phyloP scores from a whole-genome alignment of 495 filamentous ascomycete genomes.

The Neurospora sp. region DNA sequence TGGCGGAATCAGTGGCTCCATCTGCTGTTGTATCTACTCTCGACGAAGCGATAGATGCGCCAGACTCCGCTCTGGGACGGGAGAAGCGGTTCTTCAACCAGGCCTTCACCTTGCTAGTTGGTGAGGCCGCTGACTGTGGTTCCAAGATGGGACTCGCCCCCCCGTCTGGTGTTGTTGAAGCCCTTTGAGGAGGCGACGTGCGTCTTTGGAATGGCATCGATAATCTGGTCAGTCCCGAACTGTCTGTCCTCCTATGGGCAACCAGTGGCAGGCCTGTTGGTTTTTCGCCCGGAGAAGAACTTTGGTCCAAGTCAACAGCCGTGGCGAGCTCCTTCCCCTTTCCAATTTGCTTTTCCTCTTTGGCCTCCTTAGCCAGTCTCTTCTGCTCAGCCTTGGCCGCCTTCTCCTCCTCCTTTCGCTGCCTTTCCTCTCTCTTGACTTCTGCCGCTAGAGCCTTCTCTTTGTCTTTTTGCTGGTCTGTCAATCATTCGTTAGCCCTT shows the following conservation, averaged over 20 bases:
- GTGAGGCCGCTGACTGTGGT: slow-evolving; percentile 9
- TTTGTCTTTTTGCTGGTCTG: slow-evolving; percentile 42
- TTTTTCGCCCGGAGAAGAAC: neutral
- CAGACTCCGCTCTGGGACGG: slow-evolving; percentile 22
- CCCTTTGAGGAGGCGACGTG: slow-evolving; percentile 12
- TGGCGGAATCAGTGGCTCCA: neutral
- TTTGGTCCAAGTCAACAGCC: neutral
- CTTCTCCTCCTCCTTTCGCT: slow-evolving; percentile 41
- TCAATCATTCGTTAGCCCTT: neutral
- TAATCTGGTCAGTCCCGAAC: neutral
- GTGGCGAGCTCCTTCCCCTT: slow-evolving; percentile 11
- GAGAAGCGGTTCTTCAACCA: slow-evolving; percentile 52
- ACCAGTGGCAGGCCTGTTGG: neutral
- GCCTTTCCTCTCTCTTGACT: slow-evolving; percentile 41
- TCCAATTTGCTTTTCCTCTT: slow-evolving; percentile 20
- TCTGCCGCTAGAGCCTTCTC: slow-evolving; percentile 36
- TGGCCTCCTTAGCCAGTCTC: slow-evolving; percentile 32
- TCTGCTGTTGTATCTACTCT: neutral
- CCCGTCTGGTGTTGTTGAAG: neutral
- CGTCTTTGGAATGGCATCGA: slow-evolving; percentile 3
- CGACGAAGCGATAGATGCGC: slow-evolving; percentile 2
- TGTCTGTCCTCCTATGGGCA: neutral
- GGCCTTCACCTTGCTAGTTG: slow-evolving; percentile 39
- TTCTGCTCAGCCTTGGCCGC: slow-evolving; percentile 40
- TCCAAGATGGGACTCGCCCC: slow-evolving; percentile 3